Evolutionary conservation across 1,284 basidiomycete genomes (phyloP), one percentile per base, ranked within the genome.

Genomic region (Austroboletus niveus): DNA sequence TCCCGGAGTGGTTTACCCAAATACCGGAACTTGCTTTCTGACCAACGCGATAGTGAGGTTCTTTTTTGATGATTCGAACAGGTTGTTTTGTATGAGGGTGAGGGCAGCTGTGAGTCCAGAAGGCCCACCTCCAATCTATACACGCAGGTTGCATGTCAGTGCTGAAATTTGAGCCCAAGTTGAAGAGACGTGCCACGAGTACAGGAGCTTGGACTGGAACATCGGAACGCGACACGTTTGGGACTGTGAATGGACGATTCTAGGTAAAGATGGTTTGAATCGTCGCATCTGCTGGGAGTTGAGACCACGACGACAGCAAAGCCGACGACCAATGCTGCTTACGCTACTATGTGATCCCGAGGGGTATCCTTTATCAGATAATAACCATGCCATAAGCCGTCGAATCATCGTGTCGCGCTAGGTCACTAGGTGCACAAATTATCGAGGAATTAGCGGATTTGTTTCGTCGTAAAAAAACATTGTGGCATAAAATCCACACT

Each of bases 91-190:
- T 42, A 75, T 61, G 22, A 81, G 66, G 0, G 74, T 69, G 12
- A 74, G 71, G 0, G 79, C 79, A 17, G 72, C 72, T 12, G 70
- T 71, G 35, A 81, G 69, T 22, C 80, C 80, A 0, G 77, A 63
- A 32, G 80, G 72, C 11, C 79, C 80, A 29, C 73, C 77, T 3
- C 78, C 80, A 42, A 74, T 72, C 55, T 81, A 72, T 1, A 8
- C 10, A 5, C 8, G 4, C 12, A 22, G 9, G 30, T 20, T 30
- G 10, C 17, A 36, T 5, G 8, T 60, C 12, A 54, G 27, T 22
- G 1, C 17, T 11, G 7, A 29, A 7, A 7, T 29, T 5, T 1
- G 30, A 7, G 22, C 22, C 14, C 11, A 14, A 17, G n/a, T 35
- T 3, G 34, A 15, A n/a, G 11, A n/a, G 9, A 48, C 60, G 20